Percentiles rank a stretch among this genome's conserved stretches.
Evolutionary conservation across 805 yeast species (phyloP).

Genomic region (Dipodascopsis uninucleata): DNA sequence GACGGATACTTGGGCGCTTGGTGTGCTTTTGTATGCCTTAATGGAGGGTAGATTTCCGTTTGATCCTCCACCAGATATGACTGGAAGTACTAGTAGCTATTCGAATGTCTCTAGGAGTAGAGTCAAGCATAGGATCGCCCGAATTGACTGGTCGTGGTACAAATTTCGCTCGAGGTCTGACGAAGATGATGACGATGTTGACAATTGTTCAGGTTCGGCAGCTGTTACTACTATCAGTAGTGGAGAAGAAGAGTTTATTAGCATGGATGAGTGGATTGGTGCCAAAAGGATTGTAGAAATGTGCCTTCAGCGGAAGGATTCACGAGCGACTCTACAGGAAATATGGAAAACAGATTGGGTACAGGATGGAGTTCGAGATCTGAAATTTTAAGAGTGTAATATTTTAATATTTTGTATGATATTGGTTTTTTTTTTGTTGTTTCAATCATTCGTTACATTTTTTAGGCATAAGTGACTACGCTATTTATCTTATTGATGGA

Average conservation of each 20-base stretch:
- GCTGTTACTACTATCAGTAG: not conserved
- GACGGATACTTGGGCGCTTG: conserved; percentile 93
- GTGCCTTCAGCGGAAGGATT: conserved; percentile 49
- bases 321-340: conserved; percentile 40
- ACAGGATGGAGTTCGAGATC: conserved; percentile 28
- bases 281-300: conserved; percentile 52
- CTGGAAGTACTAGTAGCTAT: conserved; percentile 36
- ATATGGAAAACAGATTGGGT: conserved; percentile 41
- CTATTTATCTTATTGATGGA: too few relatives aligned
- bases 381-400: too few relatives aligned
- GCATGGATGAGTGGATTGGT: conserved; percentile 39
- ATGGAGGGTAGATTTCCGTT: conserved; percentile 88
- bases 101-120: conserved; percentile 43
- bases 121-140: conserved; percentile 84
- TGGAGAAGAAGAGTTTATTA: not conserved
- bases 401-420: too few relatives aligned
- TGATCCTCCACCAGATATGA: conserved; percentile 63
- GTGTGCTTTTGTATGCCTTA: conserved; percentile 81
- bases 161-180: conserved; percentile 32
- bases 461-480: too few relatives aligned
- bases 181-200: conserved; percentile 26
- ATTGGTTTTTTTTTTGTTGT: too few relatives aligned
- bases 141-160: conserved; percentile 89
- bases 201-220: conserved; percentile 22
- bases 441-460: too few relatives aligned